Evolutionary conservation across 2,329 filamentous ascomycete genomes (phyloP).

Genomic region (Chalara sp.): DNA sequence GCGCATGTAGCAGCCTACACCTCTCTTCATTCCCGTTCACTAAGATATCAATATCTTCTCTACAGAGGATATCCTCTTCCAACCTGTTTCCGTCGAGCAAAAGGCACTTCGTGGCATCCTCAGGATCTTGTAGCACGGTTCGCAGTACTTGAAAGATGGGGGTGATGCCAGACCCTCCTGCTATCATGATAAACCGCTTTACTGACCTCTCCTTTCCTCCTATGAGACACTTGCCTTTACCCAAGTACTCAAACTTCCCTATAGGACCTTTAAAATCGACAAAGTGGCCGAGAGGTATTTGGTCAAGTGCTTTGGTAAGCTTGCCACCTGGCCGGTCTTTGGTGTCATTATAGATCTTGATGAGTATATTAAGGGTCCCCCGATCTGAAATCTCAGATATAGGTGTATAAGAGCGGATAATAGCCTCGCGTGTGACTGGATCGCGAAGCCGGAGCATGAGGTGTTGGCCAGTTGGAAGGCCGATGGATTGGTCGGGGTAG

Average conservation of each 20-base stretch:
- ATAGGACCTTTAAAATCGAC: conserved; percentile 86
- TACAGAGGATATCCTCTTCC: conserved; percentile 78
- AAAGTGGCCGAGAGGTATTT: conserved; percentile 61
- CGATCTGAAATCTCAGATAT: conserved; percentile 56
- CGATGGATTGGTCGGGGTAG: conserved; percentile 61
- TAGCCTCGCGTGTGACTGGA: conserved; percentile 59
- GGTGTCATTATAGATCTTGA: conserved; percentile 74
- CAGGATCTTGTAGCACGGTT: conserved; percentile 58
- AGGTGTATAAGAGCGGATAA: conserved; percentile 84
- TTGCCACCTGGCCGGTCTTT: conserved; percentile 56
- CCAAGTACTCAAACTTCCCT: conserved; percentile 76
- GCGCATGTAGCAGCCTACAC: conserved; percentile 61
- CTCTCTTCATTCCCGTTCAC: conserved; percentile 44
- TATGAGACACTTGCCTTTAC: conserved; percentile 56
- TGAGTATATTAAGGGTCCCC: conserved; percentile 65
- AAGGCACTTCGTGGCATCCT: conserved; percentile 61
- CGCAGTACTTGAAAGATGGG: conserved; percentile 80
- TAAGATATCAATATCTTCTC: conserved; percentile 62
- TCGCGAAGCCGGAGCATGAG: conserved; percentile 77
- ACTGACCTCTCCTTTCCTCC: conserved; percentile 50
- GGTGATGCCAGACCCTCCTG: conserved; percentile 85
- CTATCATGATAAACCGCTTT: conserved; percentile 75
- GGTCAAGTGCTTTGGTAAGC: conserved; percentile 76
- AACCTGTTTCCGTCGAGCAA: conserved; percentile 73
- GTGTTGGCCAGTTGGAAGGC: conserved; percentile 80